Evolutionary conservation across 83 land plant species (phyloP), one percentile per base, ranked within the genome.

Genomic region (Picea abies): DNA sequence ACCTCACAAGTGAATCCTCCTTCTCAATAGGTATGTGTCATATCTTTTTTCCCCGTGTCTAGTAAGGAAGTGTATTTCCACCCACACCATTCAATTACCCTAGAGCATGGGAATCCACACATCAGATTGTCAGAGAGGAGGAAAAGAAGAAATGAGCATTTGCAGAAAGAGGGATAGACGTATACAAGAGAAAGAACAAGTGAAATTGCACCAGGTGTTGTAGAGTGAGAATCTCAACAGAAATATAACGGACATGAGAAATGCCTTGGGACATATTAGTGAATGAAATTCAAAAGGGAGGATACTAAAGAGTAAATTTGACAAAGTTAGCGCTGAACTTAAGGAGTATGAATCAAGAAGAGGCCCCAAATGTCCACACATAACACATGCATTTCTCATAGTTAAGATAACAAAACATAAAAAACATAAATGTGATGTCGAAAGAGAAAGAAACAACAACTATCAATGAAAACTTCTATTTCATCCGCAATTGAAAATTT

Each of bases 371-470:
- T 60, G 64, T 73, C 56, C 64, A 15, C 41, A 78, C 79, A 52
- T 6, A 78, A 78, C 80, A 78, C 64, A 78, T 41, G 80, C 64
- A 78, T 78, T 78, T 78, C 80, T 60, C 80, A n/a, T n/a, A n/a
- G n/a, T n/a, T n/a, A n/a, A n/a, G n/a, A 78, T 60, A 78, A 60
- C 10, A 78, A 78, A 78, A 49, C 11, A 49, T 49, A 49, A 49
- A 49, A 49, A 49, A 49, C n/a, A n/a, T n/a, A n/a, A n/a, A n/a
- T n/a, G n/a, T n/a, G n/a, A n/a, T n/a, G n/a, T n/a, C n/a, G n/a
- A n/a, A n/a, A n/a, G n/a, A n/a, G n/a, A n/a, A n/a, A n/a, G n/a
- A n/a, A n/a, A n/a, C n/a, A n/a, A n/a, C n/a, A n/a, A n/a, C n/a
- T n/a, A n/a, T n/a, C n/a, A n/a, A n/a, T n/a, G n/a, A n/a, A n/a